Evolutionary conservation across 2,329 filamentous ascomycete genomes (phyloP), one percentile per base, ranked within the genome.

Genomic region (Botrytis fabae): DNA sequence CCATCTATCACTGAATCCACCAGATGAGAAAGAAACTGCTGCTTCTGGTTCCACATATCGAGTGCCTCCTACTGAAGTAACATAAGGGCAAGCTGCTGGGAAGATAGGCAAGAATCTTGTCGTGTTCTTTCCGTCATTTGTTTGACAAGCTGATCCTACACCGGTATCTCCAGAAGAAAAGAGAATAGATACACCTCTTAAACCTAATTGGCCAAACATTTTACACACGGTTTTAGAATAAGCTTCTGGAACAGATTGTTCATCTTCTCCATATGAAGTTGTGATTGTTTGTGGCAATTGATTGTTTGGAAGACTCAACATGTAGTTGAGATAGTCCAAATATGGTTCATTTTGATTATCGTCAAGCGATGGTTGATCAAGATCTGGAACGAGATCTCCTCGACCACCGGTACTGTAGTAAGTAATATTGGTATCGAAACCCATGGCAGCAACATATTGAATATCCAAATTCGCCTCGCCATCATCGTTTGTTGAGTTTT

Each of bases 301-400:
- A 16, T 82, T 74, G 74, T 87, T 81, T 35, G 80, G 78, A 73
- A 87, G 86, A 2, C 82, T 80, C 0, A 90, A 83, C 2, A 91
- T 80, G 79, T 88, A 87, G 68, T 86, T 84, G 7, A 91, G 82
- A 83, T 87, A 92, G 20, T 84, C 84, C 2, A 92, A 82, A 79
- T 92, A 92, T 0, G 90, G 90, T 82, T 93, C 91, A 80, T 92
- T 93, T 75, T 84, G 85, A 79, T 90, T 85, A 63, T 87, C 84
- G 0, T 85, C 83, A 40, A 82, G 80, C 81, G 83, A 70, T 74
- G 80, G 75, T 32, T 78, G 73, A n/a, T 83, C 75, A 60, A 88
- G 85, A 72, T 88, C 85, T 25, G 71, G 63, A 32, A 72, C 12
- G 10, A 72, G 64, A 20, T 32, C 0, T 86, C 83, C 81, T 78